Percentiles rank a stretch among this genome's conserved stretches.
Evolutionary conservation across 139 green algal genomes (phyloP).

Genomic region (Coelastrella sp.): DNA sequence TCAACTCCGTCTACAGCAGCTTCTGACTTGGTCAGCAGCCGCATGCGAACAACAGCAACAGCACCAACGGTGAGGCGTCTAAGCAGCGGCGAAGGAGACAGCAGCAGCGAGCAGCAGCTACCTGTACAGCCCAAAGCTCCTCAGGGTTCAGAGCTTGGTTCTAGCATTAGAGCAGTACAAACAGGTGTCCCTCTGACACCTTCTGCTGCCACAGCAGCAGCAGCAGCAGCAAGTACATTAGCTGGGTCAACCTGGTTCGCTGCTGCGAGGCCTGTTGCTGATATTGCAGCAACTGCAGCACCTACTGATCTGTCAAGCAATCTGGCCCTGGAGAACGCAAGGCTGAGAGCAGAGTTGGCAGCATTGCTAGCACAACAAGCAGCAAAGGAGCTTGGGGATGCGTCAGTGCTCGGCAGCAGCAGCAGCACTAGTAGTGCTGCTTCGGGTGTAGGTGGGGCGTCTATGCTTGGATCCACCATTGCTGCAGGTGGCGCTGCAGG

Average conservation of each 20-base stretch:
- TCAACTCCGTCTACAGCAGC: slow-evolving; percentile 4
- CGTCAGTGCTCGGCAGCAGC: no score
- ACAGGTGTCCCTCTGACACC: not conserved
- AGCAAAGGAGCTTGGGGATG: slow-evolving; percentile 46
- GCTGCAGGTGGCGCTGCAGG: not conserved
- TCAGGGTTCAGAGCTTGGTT: not conserved
- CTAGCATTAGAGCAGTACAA: not conserved
- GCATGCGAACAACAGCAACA: not conserved
- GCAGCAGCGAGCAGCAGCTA: not conserved
- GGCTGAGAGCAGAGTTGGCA: slow-evolving; percentile 75
- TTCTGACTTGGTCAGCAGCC: slow-evolving; percentile 26
- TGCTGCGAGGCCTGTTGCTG: not conserved
- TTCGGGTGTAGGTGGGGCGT: not conserved
- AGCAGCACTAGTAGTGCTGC: not conserved
- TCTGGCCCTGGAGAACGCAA: slow-evolving; percentile 75
- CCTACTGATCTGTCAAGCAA: no score
- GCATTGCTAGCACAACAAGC: slow-evolving; percentile 49
- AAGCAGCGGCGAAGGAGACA: slow-evolving; percentile 7
- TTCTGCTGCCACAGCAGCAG: not conserved
- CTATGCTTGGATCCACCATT: not conserved
- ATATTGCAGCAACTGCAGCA: no score
- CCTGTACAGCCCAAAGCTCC: not conserved
- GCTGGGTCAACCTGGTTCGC: not conserved
- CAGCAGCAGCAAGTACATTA: not conserved
- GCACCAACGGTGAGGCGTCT: not conserved